phyloP scores from a whole-genome alignment of 345 rosid species.

The Lumnitzera littorea region DNA sequence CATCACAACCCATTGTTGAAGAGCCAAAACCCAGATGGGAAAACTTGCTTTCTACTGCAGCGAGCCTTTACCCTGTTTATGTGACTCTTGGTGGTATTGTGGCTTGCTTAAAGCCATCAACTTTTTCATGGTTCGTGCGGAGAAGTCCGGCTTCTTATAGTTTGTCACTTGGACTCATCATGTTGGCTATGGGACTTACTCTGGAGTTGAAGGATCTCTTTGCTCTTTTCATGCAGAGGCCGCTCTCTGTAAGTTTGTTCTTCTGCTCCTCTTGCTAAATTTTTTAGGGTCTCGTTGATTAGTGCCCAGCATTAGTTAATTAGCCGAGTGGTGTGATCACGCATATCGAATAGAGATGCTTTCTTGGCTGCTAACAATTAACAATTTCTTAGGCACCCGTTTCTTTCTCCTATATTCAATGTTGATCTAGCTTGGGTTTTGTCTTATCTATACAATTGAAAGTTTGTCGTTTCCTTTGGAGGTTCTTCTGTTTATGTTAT shows the following conservation, averaged over 20 bases:
- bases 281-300: not conserved
- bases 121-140: slow-evolving; percentile 50
- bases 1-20: slow-evolving; percentile 1
- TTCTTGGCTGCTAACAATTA: too few relatives aligned
- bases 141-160: slow-evolving; percentile 46
- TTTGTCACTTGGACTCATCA: slow-evolving; percentile 46
- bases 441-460: too few relatives aligned
- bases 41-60: slow-evolving; percentile 35
- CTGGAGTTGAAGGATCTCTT: slow-evolving; percentile 53
- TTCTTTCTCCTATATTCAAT: too few relatives aligned
- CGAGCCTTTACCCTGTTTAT: slow-evolving; percentile 61
- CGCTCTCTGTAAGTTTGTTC: slow-evolving; percentile 37
- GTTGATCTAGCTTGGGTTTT: too few relatives aligned
- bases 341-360: too few relatives aligned
- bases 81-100: slow-evolving; percentile 43
- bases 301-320: too few relatives aligned
- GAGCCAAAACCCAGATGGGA: slow-evolving; percentile 35
- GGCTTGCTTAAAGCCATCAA: slow-evolving; percentile 56
- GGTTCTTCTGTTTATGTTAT: too few relatives aligned
- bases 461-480: too few relatives aligned
- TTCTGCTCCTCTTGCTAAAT: not conserved
- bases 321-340: too few relatives aligned
- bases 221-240: slow-evolving; percentile 42
- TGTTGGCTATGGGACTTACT: slow-evolving; percentile 69
- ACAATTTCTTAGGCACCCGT: too few relatives aligned